Base-by-base conservation (phyloP, 2,329 filamentous ascomycete species). In the Claviceps digitariae region DNA sequence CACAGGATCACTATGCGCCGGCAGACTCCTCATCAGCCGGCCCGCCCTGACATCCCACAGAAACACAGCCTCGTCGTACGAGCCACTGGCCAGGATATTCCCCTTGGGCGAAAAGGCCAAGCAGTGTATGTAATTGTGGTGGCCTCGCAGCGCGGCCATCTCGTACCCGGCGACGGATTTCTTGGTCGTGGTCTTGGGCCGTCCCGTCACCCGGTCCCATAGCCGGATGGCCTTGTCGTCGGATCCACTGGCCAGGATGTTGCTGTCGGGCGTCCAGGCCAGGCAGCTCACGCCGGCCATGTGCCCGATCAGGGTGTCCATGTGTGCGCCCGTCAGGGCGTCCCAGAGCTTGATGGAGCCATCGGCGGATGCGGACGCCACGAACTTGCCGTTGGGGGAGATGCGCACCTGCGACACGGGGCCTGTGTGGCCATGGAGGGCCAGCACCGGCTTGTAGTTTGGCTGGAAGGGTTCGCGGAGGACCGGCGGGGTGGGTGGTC, bases 101-200 rank as follows among this genome's bases (percentile, higher is more conserved):
- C 93, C 93, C 67, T 96, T 97, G 1, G 93, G 93, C n/a, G 88
- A 91, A 68, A 97, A 97, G 6, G 90, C 90, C 36, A 98, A 75
- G 50, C 86, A 89, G 69, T 95, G 95, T 34, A 98, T 84, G 68
- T 97, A 97, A 69, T 94, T 97, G 68, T 96, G 90, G 63, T 98
- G 93, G 2, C 93, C 91, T 25, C 86, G 76, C 59, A 97, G 74
- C 5, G 81, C 78, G 2, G 73, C 72, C 60, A 74, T 72, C 29
- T 75, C 74, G 63, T 71, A 63, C 0, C 64, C 66, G 2, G 62
- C 62, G 25, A 56, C 56, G 3, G 65, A 63, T 54, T 66, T 69
- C 23, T 69, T 66, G 20, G 72, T 71, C n/a, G 68, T 74, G 34
- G 69, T 71, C 55, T 75, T 76, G 15, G 78, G 77, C 8, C 76